Conservation (phyloP, 768 basidiomycete species). For the Gymnopilus junonius region DNA sequence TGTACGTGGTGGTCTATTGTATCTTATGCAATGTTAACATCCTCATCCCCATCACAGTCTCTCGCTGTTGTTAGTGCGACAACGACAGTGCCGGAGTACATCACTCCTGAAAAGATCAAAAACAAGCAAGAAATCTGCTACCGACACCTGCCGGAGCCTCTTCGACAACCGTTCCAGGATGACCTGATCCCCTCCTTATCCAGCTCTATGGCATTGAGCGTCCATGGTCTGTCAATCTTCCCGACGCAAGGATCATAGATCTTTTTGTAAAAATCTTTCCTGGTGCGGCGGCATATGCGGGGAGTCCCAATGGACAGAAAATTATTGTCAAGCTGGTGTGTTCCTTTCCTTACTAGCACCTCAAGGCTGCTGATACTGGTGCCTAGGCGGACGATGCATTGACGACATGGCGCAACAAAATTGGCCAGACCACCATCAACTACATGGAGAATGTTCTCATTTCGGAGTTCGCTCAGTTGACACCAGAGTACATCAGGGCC, state of each 20-base stretch:
- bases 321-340: neutral
- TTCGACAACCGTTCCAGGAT: neutral
- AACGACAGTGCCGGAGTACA: neutral
- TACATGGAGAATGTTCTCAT: neutral
- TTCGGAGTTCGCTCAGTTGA: neutral
- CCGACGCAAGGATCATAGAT: neutral
- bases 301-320: neutral
- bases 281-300: too few relatives aligned
- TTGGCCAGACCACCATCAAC: neutral
- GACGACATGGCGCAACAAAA: neutral
- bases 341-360: neutral
- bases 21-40: conserved; percentile 34
- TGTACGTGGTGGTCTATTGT: neutral
- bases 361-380: neutral
- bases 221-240: neutral
- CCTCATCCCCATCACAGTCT: conserved; percentile 43
- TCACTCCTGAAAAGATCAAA: neutral
- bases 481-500: neutral
- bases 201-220: neutral
- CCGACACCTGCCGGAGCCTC: neutral
- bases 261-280: neutral
- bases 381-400: neutral
- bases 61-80: too few relatives aligned
- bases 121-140: neutral
- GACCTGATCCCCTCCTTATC: neutral